Evolutionary conservation across 2,329 filamentous ascomycete species (phyloP).

Genomic region (Aspergillus brasiliensis): DNA sequence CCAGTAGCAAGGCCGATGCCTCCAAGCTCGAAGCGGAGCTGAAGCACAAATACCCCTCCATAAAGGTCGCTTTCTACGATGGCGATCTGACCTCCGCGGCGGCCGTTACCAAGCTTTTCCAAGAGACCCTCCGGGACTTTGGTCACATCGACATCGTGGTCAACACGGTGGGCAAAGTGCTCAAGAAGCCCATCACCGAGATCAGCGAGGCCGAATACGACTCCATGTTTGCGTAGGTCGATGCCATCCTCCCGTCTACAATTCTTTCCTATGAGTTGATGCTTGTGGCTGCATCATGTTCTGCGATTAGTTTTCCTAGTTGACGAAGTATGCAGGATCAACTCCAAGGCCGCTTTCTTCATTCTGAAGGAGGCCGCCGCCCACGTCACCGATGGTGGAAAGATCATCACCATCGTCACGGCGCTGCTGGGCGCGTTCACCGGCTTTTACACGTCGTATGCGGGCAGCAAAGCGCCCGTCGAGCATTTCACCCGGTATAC

Average conservation of each 20-base stretch:
- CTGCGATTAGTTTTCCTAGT: too few species aligned
- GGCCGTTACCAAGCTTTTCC: slow-evolving; percentile 47
- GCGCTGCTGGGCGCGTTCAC: slow-evolving; percentile 51
- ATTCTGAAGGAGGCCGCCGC: slow-evolving; percentile 48
- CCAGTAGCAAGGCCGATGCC: slow-evolving; percentile 41
- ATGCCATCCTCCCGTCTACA: background rate
- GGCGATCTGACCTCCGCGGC: slow-evolving; percentile 46
- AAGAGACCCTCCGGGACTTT: slow-evolving; percentile 47
- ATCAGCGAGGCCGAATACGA: slow-evolving; percentile 52
- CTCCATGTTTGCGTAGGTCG: slow-evolving; percentile 49
- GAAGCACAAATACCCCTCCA: slow-evolving; percentile 31
- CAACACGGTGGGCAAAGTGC: slow-evolving; percentile 54
- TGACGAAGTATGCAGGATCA: slow-evolving; percentile 35
- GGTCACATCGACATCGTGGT: slow-evolving; percentile 53
- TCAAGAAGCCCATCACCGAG: slow-evolving; percentile 51
- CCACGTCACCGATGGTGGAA: slow-evolving; percentile 49
- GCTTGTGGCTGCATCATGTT: too few species aligned
- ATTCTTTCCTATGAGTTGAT: too few species aligned
- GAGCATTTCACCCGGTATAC: slow-evolving; percentile 60
- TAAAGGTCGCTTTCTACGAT: slow-evolving; percentile 46
- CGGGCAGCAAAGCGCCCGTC: slow-evolving; percentile 59
- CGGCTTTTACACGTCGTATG: slow-evolving; percentile 50
- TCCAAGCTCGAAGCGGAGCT: slow-evolving; percentile 42
- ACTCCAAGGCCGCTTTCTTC: slow-evolving; percentile 52
- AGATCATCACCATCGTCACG: slow-evolving; percentile 52